A percentile compares a stretch with the other conserved stretches of the same genome.
phyloP scores from a whole-genome alignment of 2,329 filamentous ascomycete species.

The Eurotiales sp. region DNA sequence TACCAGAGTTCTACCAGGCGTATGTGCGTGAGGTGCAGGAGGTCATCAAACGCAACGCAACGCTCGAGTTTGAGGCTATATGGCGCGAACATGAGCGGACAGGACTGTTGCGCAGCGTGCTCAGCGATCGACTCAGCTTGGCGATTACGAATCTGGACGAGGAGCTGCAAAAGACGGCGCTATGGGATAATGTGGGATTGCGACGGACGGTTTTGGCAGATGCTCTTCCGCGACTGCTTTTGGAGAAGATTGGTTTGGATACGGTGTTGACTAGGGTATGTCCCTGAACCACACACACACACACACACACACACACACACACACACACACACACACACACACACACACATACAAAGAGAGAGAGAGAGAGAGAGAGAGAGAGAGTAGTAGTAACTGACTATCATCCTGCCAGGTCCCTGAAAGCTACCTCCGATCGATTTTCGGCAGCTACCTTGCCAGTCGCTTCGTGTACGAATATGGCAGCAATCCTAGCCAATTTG shows the following conservation, averaged over 20 bases:
- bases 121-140: constrained; percentile 84
- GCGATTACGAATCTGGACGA: constrained; percentile 97
- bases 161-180: constrained; percentile 85
- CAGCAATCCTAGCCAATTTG: constrained; percentile 88
- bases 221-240: constrained; percentile 76
- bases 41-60: constrained; percentile 85
- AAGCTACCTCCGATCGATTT: constrained; percentile 88
- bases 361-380: too few relatives aligned
- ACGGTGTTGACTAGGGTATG: constrained; percentile 75
- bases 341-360: too few relatives aligned
- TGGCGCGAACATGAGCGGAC: constrained; percentile 90
- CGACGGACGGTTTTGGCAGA: constrained; percentile 75
- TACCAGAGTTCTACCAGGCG: constrained; percentile 84
- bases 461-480: constrained; percentile 96
- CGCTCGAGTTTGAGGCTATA: constrained; percentile 95
- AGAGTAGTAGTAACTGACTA: too few relatives aligned
- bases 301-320: too few relatives aligned
- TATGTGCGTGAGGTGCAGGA: constrained; percentile 91
- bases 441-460: constrained; percentile 90
- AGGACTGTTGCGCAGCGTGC: constrained; percentile 72
- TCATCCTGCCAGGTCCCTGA: constrained; percentile 64
- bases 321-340: too few relatives aligned
- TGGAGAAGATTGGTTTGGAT: constrained; percentile 87
- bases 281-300: too few relatives aligned
- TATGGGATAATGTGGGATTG: constrained; percentile 81